Base-by-base conservation (phyloP, 2,329 filamentous ascomycete species). In the Diaporthe sp. region DNA sequence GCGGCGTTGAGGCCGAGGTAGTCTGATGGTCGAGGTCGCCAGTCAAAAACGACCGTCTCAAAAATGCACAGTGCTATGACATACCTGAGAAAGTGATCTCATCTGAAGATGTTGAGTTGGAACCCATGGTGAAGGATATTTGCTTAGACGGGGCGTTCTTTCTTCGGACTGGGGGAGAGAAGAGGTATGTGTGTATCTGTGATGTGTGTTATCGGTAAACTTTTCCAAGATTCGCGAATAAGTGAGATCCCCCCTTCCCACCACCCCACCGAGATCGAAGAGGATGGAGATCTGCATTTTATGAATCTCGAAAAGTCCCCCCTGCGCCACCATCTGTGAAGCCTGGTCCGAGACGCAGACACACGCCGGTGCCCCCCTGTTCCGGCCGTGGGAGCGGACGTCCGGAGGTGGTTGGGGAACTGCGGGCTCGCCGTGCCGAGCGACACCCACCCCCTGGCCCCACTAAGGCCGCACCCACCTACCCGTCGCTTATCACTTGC, bases 1-100 rank as follows among this genome's bases (percentile, higher is more conserved):
- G 77, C 79, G 19, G 77, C 72, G 57, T 79, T 80, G 65, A 80
- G 65, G 39, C 77, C 79, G n/a, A 79, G 79, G 73, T 79, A 80
- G 58, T 80, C 79, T 80, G 51, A 9, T 53, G 10, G 39, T 34
- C 19, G 37, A 53, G 15, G 42, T n/a, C 25, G 42, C 49, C 19
- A 74, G 19, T 22, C 22, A 19, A 19, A 17, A 9, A 4, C 0
- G 17, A 4, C 9, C 34, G 19, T 39, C 25, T 44, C n/a, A n/a
- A n/a, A n/a, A 25, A 25, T 25, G 25, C 25, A 2, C 1, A 4
- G 8, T 73, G 9, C 25, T 37, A 10, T 57, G 19, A 6, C 68
- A 55, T 71, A 76, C 76, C 76, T 57, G 74, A 65, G 72, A 77
- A 76, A 4, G 67, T 69, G 8, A 77, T 76, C 74, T 76, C 74